A percentile compares a stretch with the other conserved stretches of the same genome.
phyloP scores from a whole-genome alignment of 139 green algal species.

The Chlorella ohadii region DNA sequence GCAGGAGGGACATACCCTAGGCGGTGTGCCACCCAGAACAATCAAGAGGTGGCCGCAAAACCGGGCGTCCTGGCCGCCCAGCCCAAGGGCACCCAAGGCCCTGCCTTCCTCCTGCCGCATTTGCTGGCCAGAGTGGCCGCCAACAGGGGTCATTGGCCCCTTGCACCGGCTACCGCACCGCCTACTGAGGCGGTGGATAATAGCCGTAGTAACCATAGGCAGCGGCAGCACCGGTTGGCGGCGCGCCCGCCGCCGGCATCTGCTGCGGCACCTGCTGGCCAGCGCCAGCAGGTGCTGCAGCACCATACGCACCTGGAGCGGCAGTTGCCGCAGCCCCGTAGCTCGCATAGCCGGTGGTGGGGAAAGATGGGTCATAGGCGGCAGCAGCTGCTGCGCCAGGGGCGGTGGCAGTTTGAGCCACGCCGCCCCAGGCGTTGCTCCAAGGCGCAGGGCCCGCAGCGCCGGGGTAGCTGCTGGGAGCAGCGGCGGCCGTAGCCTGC shows the following conservation, averaged over 20 bases:
- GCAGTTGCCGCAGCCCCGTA: neutral
- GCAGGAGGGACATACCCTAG: too few relatives aligned
- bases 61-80: too few relatives aligned
- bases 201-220: neutral
- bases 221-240: neutral
- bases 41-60: too few relatives aligned
- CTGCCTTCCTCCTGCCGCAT: too few relatives aligned
- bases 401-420: neutral
- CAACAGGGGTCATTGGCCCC: neutral
- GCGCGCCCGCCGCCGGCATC: neutral
- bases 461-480: neutral
- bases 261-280: neutral
- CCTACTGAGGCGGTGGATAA: neutral
- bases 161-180: neutral
- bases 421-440: too few relatives aligned
- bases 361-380: neutral
- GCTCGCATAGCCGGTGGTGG: neutral
- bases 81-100: too few relatives aligned
- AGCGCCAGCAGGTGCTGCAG: neutral
- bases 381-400: neutral
- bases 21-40: too few relatives aligned
- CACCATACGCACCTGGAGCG: slow-evolving; percentile 3
- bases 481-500: neutral
- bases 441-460: neutral
- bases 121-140: too few relatives aligned